Evolutionary conservation across 2,329 filamentous ascomycete genomes (phyloP), one percentile per base, ranked within the genome.

Genomic region (Alternaria burnsii): DNA sequence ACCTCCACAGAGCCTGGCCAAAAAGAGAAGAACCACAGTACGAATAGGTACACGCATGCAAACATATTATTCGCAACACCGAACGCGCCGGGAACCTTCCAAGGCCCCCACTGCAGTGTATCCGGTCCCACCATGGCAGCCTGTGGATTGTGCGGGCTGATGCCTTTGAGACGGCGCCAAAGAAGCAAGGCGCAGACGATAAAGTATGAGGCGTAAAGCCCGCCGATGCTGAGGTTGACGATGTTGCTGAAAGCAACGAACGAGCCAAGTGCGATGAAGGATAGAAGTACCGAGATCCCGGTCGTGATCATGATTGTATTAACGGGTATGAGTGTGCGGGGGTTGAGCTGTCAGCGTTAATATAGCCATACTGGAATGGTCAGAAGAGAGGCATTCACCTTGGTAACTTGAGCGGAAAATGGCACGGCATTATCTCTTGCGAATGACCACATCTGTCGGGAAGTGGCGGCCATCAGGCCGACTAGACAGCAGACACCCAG

Each of bases 301-400:
- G 55, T 53, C 3, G 57, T 58, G 9, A 60, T 56, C 48, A 78
- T 69, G 57, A 84, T 78, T 1, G 80, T 74, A 63, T 82, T 82
- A 22, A 83, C 71, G 2, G 82, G 81, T 5, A 63, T 54, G 0
- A 38, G 1, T 1, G 50, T 58, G 18, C 12, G 11, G 32, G 16
- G 48, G 20, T 34, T 50, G 30, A 58, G 30, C 55, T 55, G 11
- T 16, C 11, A 4, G 24, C 14, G n/a, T 56, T 40, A 55, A 42
- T 10, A 12, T 40, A 12, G 12, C 9, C 9, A 40, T 12, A 40
- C 36, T 11, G 28, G 28, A 56, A 44, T 67, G 7, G 2, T 63
- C 36, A 50, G 1, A 16, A 10, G 40, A 28, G 11, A 30, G 20
- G 20, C 3, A 20, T 16, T 26, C 18, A 56, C 55, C 47, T 52